Evolutionary conservation across 148 eudicot species (phyloP).

Genomic region (Camellia japonica): DNA sequence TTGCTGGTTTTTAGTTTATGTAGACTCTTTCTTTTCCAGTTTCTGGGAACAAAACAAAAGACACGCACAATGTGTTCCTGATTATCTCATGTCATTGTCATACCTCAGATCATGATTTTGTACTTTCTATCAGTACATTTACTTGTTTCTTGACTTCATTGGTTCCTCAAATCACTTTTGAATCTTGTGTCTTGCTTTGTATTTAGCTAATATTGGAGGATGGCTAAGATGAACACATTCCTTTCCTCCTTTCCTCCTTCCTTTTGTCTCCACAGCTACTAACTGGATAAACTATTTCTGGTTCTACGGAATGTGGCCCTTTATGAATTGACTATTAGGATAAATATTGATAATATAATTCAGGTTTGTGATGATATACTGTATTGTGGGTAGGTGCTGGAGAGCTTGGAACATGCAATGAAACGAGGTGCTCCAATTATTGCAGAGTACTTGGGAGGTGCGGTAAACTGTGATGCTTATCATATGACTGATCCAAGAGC

Average conservation of each 20-base stretch:
- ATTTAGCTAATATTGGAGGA: neutral
- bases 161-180: constrained; percentile 3
- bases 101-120: neutral
- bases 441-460: constrained; percentile 96
- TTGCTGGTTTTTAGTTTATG: neutral
- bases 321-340: neutral
- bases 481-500: constrained; percentile 98
- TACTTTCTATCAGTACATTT: neutral
- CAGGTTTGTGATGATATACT: neutral
- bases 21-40: neutral
- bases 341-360: neutral
- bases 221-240: neutral
- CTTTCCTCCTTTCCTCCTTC: neutral
- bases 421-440: constrained; percentile 88
- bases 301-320: neutral
- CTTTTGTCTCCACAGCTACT: too few species aligned
- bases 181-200: neutral
- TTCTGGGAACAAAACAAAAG: neutral
- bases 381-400: constrained; percentile 62
- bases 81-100: neutral
- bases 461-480: constrained; percentile 91
- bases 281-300: neutral
- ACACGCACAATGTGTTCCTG: neutral
- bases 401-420: constrained; percentile 97
- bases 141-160: constrained; percentile 3